These are phyloP conservation scores for Cucumis cinereus DNA, from an alignment of 306 rosid species.

Conservation along the genomic window DNA sequence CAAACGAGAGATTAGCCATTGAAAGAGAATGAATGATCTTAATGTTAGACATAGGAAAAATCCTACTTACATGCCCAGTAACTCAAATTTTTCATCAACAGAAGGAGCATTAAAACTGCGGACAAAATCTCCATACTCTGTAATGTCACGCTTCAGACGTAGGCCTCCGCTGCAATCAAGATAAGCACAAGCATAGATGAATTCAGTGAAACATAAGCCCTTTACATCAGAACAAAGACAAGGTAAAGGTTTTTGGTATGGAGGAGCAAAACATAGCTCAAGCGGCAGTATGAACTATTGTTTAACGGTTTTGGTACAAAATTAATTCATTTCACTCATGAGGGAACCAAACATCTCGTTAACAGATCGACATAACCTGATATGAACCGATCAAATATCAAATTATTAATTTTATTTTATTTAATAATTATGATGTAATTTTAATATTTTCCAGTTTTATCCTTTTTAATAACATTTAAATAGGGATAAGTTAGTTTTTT, in stretches of 20 bases:
- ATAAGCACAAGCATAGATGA: conserved; percentile 9
- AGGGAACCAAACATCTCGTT: neutral
- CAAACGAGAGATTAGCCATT: conserved; percentile 16
- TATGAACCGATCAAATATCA: too few relatives aligned
- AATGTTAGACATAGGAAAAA: conserved; percentile 6
- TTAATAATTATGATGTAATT: too few relatives aligned
- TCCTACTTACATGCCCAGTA: conserved; percentile 83
- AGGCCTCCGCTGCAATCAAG: conserved; percentile 64
- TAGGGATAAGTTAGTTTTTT: too few relatives aligned
- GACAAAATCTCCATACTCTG: conserved; percentile 94
- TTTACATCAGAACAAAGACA: neutral
- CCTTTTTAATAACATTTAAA: too few relatives aligned
- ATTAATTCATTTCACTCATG: neutral
- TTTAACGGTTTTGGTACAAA: too few relatives aligned
- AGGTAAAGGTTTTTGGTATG: neutral
- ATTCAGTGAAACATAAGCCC: neutral
- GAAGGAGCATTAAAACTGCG: conserved; percentile 85
- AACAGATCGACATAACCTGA: neutral
- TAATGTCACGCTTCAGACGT: conserved; percentile 97
- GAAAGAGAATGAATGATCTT: neutral
- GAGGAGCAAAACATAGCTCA: neutral
- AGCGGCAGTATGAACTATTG: too few relatives aligned
- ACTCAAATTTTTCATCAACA: conserved; percentile 89
- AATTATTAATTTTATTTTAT: too few relatives aligned
- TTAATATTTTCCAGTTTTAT: too few relatives aligned